Evolutionary conservation across 2,329 filamentous ascomycete species (phyloP).

Genomic region (Fusarium luffae): DNA sequence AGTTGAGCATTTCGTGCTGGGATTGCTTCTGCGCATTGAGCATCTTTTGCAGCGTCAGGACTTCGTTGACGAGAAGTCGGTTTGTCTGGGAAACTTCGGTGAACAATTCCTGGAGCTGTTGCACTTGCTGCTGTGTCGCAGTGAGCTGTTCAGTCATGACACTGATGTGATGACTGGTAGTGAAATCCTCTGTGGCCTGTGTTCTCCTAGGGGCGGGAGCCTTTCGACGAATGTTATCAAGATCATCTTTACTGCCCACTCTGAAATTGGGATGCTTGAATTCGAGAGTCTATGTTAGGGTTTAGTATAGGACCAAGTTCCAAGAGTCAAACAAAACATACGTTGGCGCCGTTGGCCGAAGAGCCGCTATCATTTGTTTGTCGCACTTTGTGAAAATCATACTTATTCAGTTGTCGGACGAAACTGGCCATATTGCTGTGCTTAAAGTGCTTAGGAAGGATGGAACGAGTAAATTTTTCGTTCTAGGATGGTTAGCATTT

Average conservation of each 20-base stretch:
- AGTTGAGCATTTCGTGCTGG: constrained; percentile 67
- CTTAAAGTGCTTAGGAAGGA: constrained; percentile 98
- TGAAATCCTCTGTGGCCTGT: constrained; percentile 74
- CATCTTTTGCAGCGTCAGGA: constrained; percentile 69
- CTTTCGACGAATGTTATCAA: constrained; percentile 96
- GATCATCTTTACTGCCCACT: constrained; percentile 92
- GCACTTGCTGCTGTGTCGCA: constrained; percentile 92
- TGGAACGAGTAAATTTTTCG: constrained; percentile 97
- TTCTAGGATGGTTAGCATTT: constrained; percentile 68
- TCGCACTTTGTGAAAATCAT: constrained; percentile 98
- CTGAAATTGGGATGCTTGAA: constrained; percentile 98
- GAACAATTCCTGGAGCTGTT: constrained; percentile 86
- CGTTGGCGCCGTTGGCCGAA: constrained; percentile 52
- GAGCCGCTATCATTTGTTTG: constrained; percentile 54
- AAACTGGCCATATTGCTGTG: constrained; percentile 99
- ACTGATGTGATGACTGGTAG: constrained; percentile 87
- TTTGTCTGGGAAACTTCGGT: constrained; percentile 77
- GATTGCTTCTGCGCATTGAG: constrained; percentile 68
- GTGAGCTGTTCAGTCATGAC: constrained; percentile 88
- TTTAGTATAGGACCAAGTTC: constrained; percentile 16
- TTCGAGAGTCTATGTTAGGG: constrained; percentile 66
- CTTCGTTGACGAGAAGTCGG: constrained; percentile 70
- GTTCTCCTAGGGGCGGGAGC: constrained; percentile 89
- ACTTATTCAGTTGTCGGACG: constrained; percentile 95
- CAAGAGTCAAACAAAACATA: constrained; percentile 36